Evolutionary conservation across 2,329 filamentous ascomycete species (phyloP).

Genomic region (Ceratocystis smalleyi): DNA sequence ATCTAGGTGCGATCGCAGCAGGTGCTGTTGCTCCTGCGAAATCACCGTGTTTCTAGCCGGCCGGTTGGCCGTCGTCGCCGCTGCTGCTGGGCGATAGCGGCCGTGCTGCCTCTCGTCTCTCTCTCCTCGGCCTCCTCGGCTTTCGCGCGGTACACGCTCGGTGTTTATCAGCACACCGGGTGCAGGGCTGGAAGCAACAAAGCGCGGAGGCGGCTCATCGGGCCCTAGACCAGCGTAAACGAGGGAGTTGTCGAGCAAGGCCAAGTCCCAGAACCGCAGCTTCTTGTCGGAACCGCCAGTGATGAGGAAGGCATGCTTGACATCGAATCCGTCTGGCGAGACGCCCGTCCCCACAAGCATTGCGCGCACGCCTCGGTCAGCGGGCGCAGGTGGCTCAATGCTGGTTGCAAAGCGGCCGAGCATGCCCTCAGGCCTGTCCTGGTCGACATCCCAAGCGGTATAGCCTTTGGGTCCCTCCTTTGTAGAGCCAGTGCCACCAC

Average conservation of each 20-base stretch:
- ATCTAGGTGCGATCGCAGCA: conserved; percentile 77
- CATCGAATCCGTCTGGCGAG: conserved; percentile 52
- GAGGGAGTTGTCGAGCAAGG: conserved; percentile 58
- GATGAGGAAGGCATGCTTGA: conserved; percentile 67
- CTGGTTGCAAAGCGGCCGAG: conserved; percentile 68
- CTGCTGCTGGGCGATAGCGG: conserved; percentile 18
- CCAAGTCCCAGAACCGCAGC: conserved; percentile 85
- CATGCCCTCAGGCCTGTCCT: conserved; percentile 75
- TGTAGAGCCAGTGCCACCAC: not conserved
- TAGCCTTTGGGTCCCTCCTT: conserved; percentile 47
- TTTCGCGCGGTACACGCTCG: conserved; percentile 38
- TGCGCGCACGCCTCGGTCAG: conserved; percentile 56
- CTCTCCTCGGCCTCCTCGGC: conserved; percentile 21
- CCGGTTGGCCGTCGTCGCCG: conserved; percentile 19
- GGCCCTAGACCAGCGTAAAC: conserved; percentile 64
- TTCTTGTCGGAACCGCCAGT: conserved; percentile 82
- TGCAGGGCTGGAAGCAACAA: conserved; percentile 47
- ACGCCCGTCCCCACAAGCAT: conserved; percentile 62
- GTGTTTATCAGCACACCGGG: conserved; percentile 49
- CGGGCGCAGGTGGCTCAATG: conserved; percentile 38
- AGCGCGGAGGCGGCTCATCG: conserved; percentile 60
- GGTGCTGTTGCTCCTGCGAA: conserved; percentile 69
- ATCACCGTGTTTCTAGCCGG: conserved; percentile 69
- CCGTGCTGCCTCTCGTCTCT: conserved; percentile 6
- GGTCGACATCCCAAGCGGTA: conserved; percentile 77